phyloP scores from a whole-genome alignment of 2,329 filamentous ascomycete species.

The Talaromyces sp. region DNA sequence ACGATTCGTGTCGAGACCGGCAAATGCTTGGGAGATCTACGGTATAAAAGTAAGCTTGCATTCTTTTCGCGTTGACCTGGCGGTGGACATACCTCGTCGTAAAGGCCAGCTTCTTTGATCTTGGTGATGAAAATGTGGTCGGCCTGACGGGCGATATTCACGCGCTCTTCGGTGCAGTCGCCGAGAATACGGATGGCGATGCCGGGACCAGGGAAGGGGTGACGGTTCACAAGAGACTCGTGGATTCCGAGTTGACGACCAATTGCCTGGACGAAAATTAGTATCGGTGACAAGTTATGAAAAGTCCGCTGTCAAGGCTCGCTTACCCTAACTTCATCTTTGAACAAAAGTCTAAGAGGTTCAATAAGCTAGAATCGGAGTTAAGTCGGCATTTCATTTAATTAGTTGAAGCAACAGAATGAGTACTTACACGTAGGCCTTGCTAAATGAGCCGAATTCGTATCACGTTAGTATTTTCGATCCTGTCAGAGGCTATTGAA shows the following conservation, averaged over 20 bases:
- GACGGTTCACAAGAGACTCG: constrained; percentile 72
- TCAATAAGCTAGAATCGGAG: constrained; percentile 56
- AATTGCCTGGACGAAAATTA: constrained; percentile 48
- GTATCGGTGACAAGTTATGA: neutral
- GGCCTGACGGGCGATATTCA: constrained; percentile 60
- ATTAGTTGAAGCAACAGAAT: neutral
- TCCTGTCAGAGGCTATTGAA: neutral
- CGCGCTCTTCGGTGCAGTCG: constrained; percentile 74
- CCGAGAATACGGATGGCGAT: constrained; percentile 62
- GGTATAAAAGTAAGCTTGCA: neutral
- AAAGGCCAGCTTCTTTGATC: constrained; percentile 45
- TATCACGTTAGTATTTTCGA: constrained; percentile 5
- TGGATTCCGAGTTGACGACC: constrained; percentile 68
- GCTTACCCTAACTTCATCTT: constrained; percentile 57
- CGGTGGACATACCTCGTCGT: constrained; percentile 26
- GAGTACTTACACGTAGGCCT: constrained; percentile 1
- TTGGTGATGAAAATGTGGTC: constrained; percentile 44
- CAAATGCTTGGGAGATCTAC: constrained; percentile 67
- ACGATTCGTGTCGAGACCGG: constrained; percentile 56
- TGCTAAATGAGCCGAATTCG: neutral
- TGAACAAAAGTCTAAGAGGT: constrained; percentile 76
- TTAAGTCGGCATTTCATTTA: neutral
- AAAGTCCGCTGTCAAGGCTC: no score
- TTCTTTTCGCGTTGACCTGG: neutral
- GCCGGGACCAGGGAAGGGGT: constrained; percentile 64